Conservation (phyloP, 2,329 filamentous ascomycete genomes). For the Neospermospora avenae region DNA sequence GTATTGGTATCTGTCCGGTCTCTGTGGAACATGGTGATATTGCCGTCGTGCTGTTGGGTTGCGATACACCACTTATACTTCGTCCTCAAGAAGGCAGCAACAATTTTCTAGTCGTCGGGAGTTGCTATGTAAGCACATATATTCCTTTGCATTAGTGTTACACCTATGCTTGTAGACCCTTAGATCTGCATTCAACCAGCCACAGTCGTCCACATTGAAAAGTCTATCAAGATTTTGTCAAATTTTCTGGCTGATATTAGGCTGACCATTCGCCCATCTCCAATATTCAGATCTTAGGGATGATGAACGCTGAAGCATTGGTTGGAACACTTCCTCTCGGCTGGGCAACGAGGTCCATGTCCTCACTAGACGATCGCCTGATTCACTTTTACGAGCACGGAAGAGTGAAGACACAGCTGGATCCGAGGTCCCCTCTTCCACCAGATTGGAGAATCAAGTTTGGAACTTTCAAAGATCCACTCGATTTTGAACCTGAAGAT, state of each 20-base stretch:
- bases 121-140: slow-evolving; percentile 5
- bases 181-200: no score
- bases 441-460: slow-evolving; percentile 6
- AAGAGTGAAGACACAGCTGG: slow-evolving; percentile 1
- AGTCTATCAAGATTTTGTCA: background rate
- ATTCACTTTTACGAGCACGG: slow-evolving; percentile 1
- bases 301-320: slow-evolving; percentile 9
- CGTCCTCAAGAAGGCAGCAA: background rate
- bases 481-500: slow-evolving; percentile 2
- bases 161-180: no score
- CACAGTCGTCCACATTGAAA: no score
- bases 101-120: background rate
- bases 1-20: slow-evolving; percentile 1
- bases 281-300: background rate
- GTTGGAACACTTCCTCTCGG: slow-evolving; percentile 1
- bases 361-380: background rate
- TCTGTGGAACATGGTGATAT: background rate
- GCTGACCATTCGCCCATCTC: background rate
- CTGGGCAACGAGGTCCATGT: background rate
- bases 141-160: background rate
- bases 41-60: slow-evolving; percentile 3
- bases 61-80: background rate
- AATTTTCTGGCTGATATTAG: background rate
- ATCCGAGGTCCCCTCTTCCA: slow-evolving; percentile 7
- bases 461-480: background rate